These are phyloP conservation scores for Xylariaceae sp. DNA, from an alignment of 2,329 filamentous ascomycete species.

Conservation along the genomic window DNA sequence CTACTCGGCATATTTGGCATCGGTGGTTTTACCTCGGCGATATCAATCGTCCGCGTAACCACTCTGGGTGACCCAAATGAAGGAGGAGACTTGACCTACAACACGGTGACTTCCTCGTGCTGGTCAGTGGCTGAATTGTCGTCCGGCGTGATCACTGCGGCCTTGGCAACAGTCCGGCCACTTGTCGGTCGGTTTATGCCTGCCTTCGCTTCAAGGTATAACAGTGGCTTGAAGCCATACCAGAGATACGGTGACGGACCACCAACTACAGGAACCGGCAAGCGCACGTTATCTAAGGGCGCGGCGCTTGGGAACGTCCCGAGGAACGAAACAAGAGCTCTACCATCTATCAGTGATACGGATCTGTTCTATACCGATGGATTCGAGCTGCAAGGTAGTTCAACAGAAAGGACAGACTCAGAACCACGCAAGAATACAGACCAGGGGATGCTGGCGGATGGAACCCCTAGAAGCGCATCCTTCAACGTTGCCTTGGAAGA, in stretches of 20 bases:
- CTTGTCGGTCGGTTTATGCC: constrained; percentile 14
- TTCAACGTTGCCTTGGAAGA: constrained; percentile 1
- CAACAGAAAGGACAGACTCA: not conserved
- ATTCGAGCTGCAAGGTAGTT: no score
- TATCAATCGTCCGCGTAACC: constrained; percentile 21
- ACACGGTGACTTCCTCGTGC: constrained; percentile 12
- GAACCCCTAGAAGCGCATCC: not conserved
- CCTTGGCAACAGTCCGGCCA: constrained; percentile 18
- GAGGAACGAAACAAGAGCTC: no score
- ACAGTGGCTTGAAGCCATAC: not conserved
- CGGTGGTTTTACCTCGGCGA: constrained; percentile 13
- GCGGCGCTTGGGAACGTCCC: no score
- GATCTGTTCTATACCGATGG: no score
- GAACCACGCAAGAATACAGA: not conserved
- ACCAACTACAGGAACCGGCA: no score
- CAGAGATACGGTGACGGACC: not conserved
- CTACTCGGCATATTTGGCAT: constrained; percentile 18
- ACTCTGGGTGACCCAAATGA: constrained; percentile 2
- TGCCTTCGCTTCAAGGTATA: constrained; percentile 4
- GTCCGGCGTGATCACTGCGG: constrained; percentile 20
- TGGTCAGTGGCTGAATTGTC: constrained; percentile 21
- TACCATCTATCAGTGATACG: no score
- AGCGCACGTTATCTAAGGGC: no score
- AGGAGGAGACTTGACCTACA: constrained; percentile 15
- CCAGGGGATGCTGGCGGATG: not conserved